Evolutionary conservation across 495 filamentous ascomycete genomes (phyloP).

Genomic region (Hyaloscypha variabilis): DNA sequence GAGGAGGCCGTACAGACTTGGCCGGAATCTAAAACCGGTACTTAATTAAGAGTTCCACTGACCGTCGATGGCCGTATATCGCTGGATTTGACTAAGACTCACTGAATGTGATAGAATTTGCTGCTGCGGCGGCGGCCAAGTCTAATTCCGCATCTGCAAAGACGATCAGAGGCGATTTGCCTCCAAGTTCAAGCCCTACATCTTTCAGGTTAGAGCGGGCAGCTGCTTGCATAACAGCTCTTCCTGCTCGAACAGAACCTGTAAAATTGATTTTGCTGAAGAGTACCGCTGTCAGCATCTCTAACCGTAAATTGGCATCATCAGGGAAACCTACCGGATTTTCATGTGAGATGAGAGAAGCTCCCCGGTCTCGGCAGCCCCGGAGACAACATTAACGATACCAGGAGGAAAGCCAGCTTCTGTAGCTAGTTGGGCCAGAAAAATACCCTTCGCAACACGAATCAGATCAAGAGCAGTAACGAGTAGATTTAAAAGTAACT

Average conservation of each 20-base stretch:
- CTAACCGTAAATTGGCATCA: no score
- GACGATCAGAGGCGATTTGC: slow-evolving; percentile 83
- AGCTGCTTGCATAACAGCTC: slow-evolving; percentile 52
- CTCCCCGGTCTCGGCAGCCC: slow-evolving; percentile 55
- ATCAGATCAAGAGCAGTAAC: no score
- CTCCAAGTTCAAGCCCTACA: slow-evolving; percentile 89
- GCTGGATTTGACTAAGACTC: no score
- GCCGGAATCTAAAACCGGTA: no score
- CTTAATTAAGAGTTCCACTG: no score
- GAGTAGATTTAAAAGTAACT: no score
- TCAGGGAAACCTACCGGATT: slow-evolving; percentile 62
- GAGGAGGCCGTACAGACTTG: slow-evolving; percentile 27
- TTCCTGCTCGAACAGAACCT: slow-evolving; percentile 56
- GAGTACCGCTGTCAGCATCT: no score
- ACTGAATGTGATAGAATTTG: slow-evolving; percentile 49
- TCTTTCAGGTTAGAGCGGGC: slow-evolving; percentile 78
- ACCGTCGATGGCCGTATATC: no score
- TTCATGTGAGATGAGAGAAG: slow-evolving; percentile 46
- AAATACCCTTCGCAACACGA: no score
- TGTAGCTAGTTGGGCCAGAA: slow-evolving; percentile 54
- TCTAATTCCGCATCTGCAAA: slow-evolving; percentile 87
- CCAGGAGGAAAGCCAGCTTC: slow-evolving; percentile 64
- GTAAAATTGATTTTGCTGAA: no score
- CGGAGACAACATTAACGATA: slow-evolving; percentile 57
- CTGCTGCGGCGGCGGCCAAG: slow-evolving; percentile 57